A percentile compares a stretch with the other conserved stretches of the same genome.
Conservation (phyloP, 495 filamentous ascomycete genomes). For the Aspergillus haitiensis region DNA sequence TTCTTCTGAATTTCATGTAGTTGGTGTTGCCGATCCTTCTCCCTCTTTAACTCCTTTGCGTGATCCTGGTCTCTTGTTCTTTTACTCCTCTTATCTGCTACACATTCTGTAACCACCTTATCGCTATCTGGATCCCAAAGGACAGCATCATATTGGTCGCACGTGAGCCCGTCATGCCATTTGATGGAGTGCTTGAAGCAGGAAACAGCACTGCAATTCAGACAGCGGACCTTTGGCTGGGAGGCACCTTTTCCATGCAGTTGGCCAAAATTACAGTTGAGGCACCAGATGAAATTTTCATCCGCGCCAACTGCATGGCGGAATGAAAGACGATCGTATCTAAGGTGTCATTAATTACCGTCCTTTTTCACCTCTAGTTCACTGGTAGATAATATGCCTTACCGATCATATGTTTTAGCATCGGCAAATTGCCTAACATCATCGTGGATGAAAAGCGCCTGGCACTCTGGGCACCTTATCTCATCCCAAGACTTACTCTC, state of each 20-base stretch:
- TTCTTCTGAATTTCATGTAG: conserved; percentile 12
- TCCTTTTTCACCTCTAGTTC: neutral
- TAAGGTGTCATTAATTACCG: neutral
- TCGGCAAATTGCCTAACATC: conserved; percentile 17
- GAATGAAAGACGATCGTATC: conserved; percentile 15
- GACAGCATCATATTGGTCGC: conserved; percentile 19
- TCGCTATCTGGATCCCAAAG: conserved; percentile 20
- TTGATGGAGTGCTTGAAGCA: conserved; percentile 21
- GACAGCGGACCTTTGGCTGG: conserved; percentile 11
- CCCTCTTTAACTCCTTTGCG: neutral
- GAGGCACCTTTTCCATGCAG: conserved; percentile 10
- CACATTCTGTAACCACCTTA: conserved; percentile 6
- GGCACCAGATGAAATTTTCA: conserved; percentile 21
- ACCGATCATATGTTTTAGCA: conserved; percentile 10
- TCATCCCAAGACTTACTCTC: conserved; percentile 19
- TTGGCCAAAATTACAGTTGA: conserved; percentile 17
- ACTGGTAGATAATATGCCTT: neutral
- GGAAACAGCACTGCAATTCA: conserved; percentile 4
- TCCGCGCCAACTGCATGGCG: conserved; percentile 14
- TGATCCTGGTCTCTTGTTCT: neutral
- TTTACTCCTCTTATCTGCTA: neutral
- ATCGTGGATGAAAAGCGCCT: conserved; percentile 11
- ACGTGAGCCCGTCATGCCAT: conserved; percentile 21
- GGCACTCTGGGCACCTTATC: conserved; percentile 20
- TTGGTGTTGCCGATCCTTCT: neutral